These are phyloP conservation scores for Ascochyta rabiei DNA, from an alignment of 2,329 filamentous ascomycete genomes.

Conservation along the genomic window DNA sequence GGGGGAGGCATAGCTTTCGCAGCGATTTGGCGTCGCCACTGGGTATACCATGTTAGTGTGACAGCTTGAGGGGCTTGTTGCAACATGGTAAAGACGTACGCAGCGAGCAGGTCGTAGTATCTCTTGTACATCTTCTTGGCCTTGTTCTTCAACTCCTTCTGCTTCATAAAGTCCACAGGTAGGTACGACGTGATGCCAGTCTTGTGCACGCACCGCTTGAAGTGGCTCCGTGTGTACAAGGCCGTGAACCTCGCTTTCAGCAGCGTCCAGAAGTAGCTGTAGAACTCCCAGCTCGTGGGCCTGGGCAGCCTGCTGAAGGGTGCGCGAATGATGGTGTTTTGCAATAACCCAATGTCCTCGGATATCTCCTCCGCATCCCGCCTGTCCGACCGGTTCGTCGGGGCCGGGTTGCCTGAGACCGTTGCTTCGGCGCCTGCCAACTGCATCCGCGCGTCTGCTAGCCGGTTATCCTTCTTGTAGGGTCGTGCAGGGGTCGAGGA, in stretches of 20 bases:
- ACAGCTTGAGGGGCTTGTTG: not conserved
- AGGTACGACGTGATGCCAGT: constrained; percentile 16
- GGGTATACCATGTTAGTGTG: constrained; percentile 7
- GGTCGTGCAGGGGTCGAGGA: constrained; percentile 29
- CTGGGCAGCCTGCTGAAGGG: constrained; percentile 19
- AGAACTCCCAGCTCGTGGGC: constrained; percentile 11
- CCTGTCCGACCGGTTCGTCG: constrained; percentile 14
- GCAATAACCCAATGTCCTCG: constrained; percentile 34
- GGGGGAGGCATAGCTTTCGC: constrained; percentile 59
- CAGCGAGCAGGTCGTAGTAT: constrained; percentile 67
- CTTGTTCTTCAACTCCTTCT: constrained; percentile 25
- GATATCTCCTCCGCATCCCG: constrained; percentile 13
- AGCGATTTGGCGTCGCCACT: constrained; percentile 30
- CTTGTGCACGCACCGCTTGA: constrained; percentile 24
- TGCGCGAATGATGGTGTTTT: constrained; percentile 29
- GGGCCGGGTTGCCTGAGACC: constrained; percentile 14
- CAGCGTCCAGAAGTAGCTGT: constrained; percentile 28
- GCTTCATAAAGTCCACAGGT: constrained; percentile 22
- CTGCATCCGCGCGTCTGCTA: constrained; percentile 17
- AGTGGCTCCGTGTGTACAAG: constrained; percentile 26
- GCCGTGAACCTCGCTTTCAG: constrained; percentile 23
- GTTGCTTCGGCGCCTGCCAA: constrained; percentile 13
- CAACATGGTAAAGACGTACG: constrained; percentile 12
- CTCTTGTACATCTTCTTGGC: constrained; percentile 66
- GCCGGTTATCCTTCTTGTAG: constrained; percentile 8